Base-by-base conservation (phyloP, 306 rosid species). In the Prunus davidiana region DNA sequence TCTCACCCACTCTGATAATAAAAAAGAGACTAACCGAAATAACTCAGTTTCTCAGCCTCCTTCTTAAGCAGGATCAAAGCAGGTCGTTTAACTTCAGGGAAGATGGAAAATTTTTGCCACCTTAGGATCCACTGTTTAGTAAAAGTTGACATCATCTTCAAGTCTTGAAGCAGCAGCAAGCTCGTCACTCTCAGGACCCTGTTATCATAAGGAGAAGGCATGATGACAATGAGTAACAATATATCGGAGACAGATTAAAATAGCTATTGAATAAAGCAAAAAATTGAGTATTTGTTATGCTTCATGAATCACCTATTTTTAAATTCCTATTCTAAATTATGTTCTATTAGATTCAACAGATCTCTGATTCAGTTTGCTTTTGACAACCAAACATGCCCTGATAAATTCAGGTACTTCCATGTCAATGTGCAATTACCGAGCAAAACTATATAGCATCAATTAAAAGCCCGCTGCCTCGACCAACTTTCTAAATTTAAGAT, bases 131-230 rank as follows among this genome's bases (percentile, higher is more conserved):
- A 82, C 91, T 49, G 97, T 92, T 84, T 96, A 97, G 88, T 91
- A 91, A 80, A 92, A 96, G 80, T 74, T 92, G 75, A 96, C 89
- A 76, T 91, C 98, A 79, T 96, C 99, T 84, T 92, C 97, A 73
- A 89, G 88, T 73, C 93, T 84, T 70, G 99, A 92, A 63, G 99
- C 97, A 32, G 98, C 88, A 66, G 93, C 91, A 74, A 96, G 88
- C 88, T 92, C 99, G 76, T 89, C 91, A 76, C 97, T 93, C 83
- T 92, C 98, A 64, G 93, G 75, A 61, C 97, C 99, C 99, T 96
- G 82, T 79, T 51, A 68, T 38, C 66, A 63, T 18, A 18, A 73
- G 22, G 7, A 64, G 56, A 86, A n/a, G 22, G 45, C 65, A 67
- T 54, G 67, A 72, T 61, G 46, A 76, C 8, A 52, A 70, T 43